Conservation (phyloP, 352 stramenopile genomes). For the Phytopythium kandeliae region DNA sequence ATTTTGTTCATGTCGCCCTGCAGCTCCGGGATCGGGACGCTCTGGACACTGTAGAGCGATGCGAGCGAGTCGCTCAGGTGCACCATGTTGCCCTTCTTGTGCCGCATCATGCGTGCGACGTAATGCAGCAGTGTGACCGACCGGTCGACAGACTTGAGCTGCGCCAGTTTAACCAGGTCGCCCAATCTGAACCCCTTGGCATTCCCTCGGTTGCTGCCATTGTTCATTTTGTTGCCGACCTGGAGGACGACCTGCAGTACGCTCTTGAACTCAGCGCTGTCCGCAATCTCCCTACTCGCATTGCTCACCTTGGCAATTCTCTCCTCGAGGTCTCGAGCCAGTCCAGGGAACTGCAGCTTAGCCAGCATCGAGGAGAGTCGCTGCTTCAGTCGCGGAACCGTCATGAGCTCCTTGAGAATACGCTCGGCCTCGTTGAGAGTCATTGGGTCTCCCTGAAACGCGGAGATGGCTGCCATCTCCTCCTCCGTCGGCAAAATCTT, state of each 20-base stretch:
- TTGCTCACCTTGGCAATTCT: conserved; percentile 60
- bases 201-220: conserved; percentile 51
- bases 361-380: conserved; percentile 51
- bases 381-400: conserved; percentile 62
- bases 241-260: conserved; percentile 68
- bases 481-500: conserved; percentile 88
- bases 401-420: conserved; percentile 75
- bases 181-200: conserved; percentile 68
- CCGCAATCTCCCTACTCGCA: conserved; percentile 49
- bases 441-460: conserved; percentile 50
- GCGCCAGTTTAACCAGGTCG: conserved; percentile 61
- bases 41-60: conserved; percentile 73
- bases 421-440: conserved; percentile 76
- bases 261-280: conserved; percentile 65
- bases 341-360: conserved; percentile 56
- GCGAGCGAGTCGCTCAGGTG: conserved; percentile 52
- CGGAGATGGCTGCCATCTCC: conserved; percentile 65
- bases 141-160: conserved; percentile 63
- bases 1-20: conserved; percentile 64
- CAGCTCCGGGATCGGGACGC: conserved; percentile 69
- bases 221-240: conserved; percentile 86
- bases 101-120: conserved; percentile 57
- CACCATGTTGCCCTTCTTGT: conserved; percentile 63
- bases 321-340: conserved; percentile 55
- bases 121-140: conserved; percentile 69